These are phyloP conservation scores for Hericium rajendrae DNA, from an alignment of 768 basidiomycete species.

Conservation along the genomic window DNA sequence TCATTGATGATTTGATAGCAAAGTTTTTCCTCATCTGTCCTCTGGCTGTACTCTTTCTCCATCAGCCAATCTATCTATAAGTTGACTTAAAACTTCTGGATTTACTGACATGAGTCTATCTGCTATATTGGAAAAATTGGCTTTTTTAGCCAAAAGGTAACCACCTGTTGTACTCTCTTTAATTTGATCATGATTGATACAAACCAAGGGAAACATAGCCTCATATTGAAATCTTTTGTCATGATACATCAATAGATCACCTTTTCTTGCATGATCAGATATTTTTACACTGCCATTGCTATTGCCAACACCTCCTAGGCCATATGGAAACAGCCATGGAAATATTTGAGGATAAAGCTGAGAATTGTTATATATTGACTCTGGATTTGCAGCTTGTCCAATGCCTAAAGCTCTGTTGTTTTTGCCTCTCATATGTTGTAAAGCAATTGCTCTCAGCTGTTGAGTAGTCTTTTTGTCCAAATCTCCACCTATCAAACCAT, in stretches of 20 bases:
- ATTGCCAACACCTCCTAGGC: constrained; percentile 7
- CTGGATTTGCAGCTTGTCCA: not conserved
- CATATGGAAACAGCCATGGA: constrained; percentile 15
- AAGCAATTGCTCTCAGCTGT: not conserved
- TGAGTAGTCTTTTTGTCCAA: not conserved
- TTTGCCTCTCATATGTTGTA: constrained; percentile 3
- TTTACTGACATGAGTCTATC: constrained; percentile 1
- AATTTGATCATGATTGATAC: constrained; percentile 17
- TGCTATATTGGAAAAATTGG: constrained; percentile 5
- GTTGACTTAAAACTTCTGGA: not conserved
- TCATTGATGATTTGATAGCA: constrained; percentile 8
- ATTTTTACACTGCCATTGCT: not conserved
- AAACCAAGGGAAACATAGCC: constrained; percentile 9
- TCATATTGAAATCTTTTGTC: constrained; percentile 16
- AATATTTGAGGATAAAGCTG: constrained; percentile 10
- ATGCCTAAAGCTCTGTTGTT: not conserved
- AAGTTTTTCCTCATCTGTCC: not conserved
- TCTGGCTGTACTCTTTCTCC: constrained; percentile 1
- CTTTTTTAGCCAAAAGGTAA: constrained; percentile 4
- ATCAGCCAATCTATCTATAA: not conserved
- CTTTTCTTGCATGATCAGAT: not conserved
- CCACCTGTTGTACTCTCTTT: constrained; percentile 6
- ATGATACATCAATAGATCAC: constrained; percentile 11
- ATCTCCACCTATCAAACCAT: constrained; percentile 2
- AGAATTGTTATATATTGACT: constrained; percentile 11